Conservation (phyloP, 495 filamentous ascomycete species). For the Xylaria curta region DNA sequence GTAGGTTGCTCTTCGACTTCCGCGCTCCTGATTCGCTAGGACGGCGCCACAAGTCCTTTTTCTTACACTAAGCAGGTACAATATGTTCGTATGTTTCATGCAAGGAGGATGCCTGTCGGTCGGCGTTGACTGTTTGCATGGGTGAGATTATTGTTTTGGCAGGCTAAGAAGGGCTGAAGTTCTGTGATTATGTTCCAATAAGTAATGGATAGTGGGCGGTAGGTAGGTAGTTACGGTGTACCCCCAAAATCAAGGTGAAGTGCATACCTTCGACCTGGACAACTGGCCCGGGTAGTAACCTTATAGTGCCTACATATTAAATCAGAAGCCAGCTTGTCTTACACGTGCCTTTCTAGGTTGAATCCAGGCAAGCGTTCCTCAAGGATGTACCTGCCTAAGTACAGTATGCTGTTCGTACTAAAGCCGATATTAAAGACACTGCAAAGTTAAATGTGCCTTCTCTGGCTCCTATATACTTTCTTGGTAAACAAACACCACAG, state of each 20-base stretch:
- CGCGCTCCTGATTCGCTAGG: not conserved
- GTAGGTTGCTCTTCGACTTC: too few relatives aligned
- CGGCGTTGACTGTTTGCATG: not conserved
- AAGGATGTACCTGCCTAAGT: slow-evolving; percentile 1
- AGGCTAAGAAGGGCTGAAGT: too few relatives aligned
- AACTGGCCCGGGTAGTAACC: not conserved
- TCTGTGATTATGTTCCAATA: not conserved
- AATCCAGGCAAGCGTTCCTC: not conserved
- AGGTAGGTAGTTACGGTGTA: not conserved
- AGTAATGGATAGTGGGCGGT: too few relatives aligned
- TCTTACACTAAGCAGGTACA: not conserved
- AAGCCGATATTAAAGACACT: not conserved
- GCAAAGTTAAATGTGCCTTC: not conserved
- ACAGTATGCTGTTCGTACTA: not conserved
- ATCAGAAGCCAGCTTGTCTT: not conserved
- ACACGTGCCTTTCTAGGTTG: not conserved
- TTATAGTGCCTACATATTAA: not conserved
- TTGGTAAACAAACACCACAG: not conserved
- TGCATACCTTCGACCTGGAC: not conserved
- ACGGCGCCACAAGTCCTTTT: not conserved
- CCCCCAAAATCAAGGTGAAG: not conserved
- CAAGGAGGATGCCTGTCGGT: not conserved
- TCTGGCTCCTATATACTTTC: not conserved
- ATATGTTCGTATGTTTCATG: not conserved
- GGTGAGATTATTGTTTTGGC: not conserved